Percentiles rank a stretch among this genome's conserved stretches.
These are phyloP conservation scores for Penicillium sp. DNA, from an alignment of 2,329 filamentous ascomycete species.

Conservation along the genomic window DNA sequence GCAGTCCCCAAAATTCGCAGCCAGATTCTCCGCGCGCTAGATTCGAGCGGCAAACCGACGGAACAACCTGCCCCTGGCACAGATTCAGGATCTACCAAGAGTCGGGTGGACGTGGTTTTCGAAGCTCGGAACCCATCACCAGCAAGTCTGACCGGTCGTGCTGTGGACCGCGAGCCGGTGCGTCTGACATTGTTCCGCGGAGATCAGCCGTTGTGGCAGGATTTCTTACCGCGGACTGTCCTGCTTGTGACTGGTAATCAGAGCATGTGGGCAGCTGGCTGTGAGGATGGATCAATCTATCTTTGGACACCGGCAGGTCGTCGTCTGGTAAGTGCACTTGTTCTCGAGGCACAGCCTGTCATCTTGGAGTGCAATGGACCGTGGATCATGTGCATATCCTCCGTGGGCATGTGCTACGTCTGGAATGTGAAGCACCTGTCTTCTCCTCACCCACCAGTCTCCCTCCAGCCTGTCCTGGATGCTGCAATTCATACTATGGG, in stretches of 20 bases:
- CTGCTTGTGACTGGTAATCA: slow-evolving; percentile 85
- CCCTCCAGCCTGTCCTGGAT: slow-evolving; percentile 78
- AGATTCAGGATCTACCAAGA: slow-evolving; percentile 34
- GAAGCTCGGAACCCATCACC: slow-evolving; percentile 76
- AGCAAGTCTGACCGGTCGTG: slow-evolving; percentile 50
- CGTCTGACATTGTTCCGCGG: slow-evolving; percentile 73
- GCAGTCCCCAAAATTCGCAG: slow-evolving; percentile 78
- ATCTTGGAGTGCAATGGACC: slow-evolving; percentile 83
- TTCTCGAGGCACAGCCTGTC: slow-evolving; percentile 85
- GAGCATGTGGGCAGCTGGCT: slow-evolving; percentile 84
- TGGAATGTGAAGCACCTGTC: slow-evolving; percentile 82
- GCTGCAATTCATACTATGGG: slow-evolving; percentile 71
- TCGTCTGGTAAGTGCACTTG: slow-evolving; percentile 70
- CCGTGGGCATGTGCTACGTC: slow-evolving; percentile 79
- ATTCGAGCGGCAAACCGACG: slow-evolving; percentile 43
- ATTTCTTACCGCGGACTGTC: slow-evolving; percentile 77
- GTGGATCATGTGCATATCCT: slow-evolving; percentile 83
- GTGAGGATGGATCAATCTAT: slow-evolving; percentile 83
- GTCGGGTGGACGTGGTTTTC: slow-evolving; percentile 64
- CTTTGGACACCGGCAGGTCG: slow-evolving; percentile 88
- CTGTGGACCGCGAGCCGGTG: slow-evolving; percentile 66
- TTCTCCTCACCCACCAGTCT: slow-evolving; percentile 80
- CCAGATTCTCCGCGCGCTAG: slow-evolving; percentile 72
- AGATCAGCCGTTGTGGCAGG: slow-evolving; percentile 79
- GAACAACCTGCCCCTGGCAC: slow-evolving; percentile 32